These are phyloP conservation scores for Aspergillus calidoustus DNA, from an alignment of 2,329 filamentous ascomycete species.

Conservation along the genomic window DNA sequence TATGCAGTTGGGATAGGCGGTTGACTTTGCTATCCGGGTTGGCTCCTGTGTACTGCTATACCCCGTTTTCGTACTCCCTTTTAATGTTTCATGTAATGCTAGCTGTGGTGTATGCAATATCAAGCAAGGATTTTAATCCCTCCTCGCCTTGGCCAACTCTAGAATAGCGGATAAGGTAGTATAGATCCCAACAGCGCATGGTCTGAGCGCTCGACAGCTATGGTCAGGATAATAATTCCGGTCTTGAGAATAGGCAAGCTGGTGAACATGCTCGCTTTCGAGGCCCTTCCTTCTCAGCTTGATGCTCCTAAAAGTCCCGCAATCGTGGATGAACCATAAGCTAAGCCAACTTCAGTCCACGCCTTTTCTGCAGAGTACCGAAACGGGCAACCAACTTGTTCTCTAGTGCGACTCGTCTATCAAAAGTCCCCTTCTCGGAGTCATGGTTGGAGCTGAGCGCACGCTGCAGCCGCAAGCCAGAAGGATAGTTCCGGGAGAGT, in stretches of 20 bases:
- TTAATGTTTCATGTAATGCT: neutral
- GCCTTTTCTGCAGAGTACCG: slow-evolving; percentile 4
- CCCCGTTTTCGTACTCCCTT: neutral
- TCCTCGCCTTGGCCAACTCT: neutral
- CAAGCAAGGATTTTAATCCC: neutral
- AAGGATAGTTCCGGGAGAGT: neutral
- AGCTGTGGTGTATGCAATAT: neutral
- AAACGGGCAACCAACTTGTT: neutral
- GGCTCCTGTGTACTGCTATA: neutral
- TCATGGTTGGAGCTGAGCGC: slow-evolving; percentile 2
- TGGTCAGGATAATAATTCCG: slow-evolving; percentile 1
- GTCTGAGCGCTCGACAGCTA: neutral
- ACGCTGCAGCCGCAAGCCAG: neutral
- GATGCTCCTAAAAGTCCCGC: neutral
- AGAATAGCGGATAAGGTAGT: neutral
- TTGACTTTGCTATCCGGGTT: neutral
- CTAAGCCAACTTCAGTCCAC: neutral
- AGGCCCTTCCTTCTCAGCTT: neutral
- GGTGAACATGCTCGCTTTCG: neutral
- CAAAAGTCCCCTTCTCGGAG: neutral
- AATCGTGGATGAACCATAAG: neutral
- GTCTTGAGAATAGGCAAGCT: neutral
- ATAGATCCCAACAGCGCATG: slow-evolving; percentile 1
- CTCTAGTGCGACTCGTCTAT: slow-evolving; percentile 6
- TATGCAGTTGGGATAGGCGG: slow-evolving; percentile 1